phyloP scores from a whole-genome alignment of 2,329 filamentous ascomycete species.

The Aureobasidium sp. region DNA sequence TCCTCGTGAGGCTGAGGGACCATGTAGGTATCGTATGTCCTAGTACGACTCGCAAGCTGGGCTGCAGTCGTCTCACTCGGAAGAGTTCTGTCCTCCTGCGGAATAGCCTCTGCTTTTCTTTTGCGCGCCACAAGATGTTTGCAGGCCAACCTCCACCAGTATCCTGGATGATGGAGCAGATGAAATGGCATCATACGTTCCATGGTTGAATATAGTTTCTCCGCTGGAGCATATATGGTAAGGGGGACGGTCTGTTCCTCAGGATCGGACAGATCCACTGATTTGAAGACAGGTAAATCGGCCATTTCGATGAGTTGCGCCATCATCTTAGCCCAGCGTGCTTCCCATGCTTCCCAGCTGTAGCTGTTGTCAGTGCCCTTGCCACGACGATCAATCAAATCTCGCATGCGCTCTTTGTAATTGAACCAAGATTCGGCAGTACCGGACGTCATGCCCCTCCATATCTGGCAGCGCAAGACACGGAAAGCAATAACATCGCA shows the following conservation, averaged over 20 bases:
- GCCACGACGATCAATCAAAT: constrained; percentile 73
- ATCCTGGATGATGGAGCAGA: constrained; percentile 52
- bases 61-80: constrained; percentile 49
- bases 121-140: constrained; percentile 44
- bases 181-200: constrained; percentile 51
- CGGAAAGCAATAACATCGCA: constrained; percentile 76
- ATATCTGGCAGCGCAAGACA: constrained; percentile 72
- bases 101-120: constrained; percentile 45
- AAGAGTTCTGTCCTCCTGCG: constrained; percentile 49
- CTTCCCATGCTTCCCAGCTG: constrained; percentile 90
- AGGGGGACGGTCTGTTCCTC: constrained; percentile 9
- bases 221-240: constrained; percentile 37
- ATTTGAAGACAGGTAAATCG: constrained; percentile 37
- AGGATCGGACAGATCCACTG: constrained; percentile 14
- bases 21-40: constrained; percentile 52
- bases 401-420: constrained; percentile 65
- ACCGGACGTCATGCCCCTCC: constrained; percentile 67
- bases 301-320: constrained; percentile 49
- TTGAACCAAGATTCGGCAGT: constrained; percentile 73
- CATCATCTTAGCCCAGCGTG: constrained; percentile 58
- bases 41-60: constrained; percentile 44
- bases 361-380: constrained; percentile 75
- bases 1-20: constrained; percentile 52
- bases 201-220: constrained; percentile 40
- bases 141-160: constrained; percentile 49